Base-by-base conservation (phyloP, 352 stramenopile genomes). In the Plasmopara halstedii region DNA sequence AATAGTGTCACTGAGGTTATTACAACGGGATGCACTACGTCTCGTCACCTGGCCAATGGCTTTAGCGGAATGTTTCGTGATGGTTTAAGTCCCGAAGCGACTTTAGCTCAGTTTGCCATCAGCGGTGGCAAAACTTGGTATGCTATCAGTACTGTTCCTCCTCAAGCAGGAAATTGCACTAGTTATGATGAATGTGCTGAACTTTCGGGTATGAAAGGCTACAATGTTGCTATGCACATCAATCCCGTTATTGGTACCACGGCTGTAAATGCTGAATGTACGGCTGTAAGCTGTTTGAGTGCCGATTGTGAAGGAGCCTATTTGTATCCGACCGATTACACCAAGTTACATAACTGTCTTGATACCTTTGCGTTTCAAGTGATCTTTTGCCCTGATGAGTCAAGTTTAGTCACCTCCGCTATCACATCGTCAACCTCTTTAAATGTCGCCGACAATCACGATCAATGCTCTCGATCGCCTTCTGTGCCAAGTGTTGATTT, bases 51-150 rank as follows among this genome's bases (percentile, higher is more conserved):
- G 27, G 15, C 41, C 10, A 46, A 56, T 23, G 69, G 65, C 35
- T 83, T 70, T 34, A 67, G 59, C 36, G 68, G 65, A 52, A 83
- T 87, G 71, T 87, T 84, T 51, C 75, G 75, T 42, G 66, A 85
- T 42, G 67, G 69, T 41, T 39, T 21, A 14, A 43, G 33, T 42
- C 39, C 56, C 6, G 55, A 81, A 19, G 73, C 73, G 7, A 85
- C 67, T 15, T 38, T 84, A 41, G 72, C 65, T 29, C 54, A 84
- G 46, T 80, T 84, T 41, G 53, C 67, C 13, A 38, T 81, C 38
- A 58, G 45, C 20, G 67, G 60, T 21, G 53, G 44, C 25, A 78
- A 69, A 45, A 42, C 61, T 18, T 84, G 72, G 72, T 84, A 80
- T 58, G 64, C 75, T 35, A 64, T 84, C 50, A 77, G 67, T 38